These are phyloP conservation scores for Penicillium turbatum DNA, from an alignment of 495 filamentous ascomycete genomes.

Conservation along the genomic window DNA sequence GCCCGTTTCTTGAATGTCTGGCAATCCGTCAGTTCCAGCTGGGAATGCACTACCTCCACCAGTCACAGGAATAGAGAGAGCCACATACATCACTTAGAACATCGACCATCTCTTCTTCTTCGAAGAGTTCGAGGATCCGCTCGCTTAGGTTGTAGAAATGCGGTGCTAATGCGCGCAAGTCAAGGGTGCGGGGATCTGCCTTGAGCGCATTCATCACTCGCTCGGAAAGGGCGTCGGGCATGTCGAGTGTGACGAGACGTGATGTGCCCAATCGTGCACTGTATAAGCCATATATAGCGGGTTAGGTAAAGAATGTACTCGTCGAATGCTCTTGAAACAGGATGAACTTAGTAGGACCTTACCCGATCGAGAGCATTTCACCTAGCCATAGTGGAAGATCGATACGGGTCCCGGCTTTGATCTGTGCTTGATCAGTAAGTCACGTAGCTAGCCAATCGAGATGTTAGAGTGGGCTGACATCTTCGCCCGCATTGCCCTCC, in stretches of 20 bases:
- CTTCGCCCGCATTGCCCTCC: conserved; percentile 67
- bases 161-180: conserved; percentile 72
- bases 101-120: conserved; percentile 82
- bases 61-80: background rate
- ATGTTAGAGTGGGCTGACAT: conserved; percentile 38
- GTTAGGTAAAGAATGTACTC: background rate
- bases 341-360: conserved; percentile 13
- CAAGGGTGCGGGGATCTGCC: conserved; percentile 81
- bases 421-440: conserved; percentile 39
- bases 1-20: conserved; percentile 80
- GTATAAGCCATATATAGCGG: background rate
- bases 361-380: conserved; percentile 87
- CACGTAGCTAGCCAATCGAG: background rate
- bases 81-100: conserved; percentile 61
- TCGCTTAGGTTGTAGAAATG: conserved; percentile 84
- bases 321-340: background rate
- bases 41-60: background rate
- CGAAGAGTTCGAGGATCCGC: conserved; percentile 82
- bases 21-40: background rate
- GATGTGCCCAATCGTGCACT: conserved; percentile 52
- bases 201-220: conserved; percentile 87
- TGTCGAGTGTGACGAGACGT: conserved; percentile 72
- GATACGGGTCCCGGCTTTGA: conserved; percentile 74
- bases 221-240: conserved; percentile 71
- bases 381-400: conserved; percentile 94